Base-by-base conservation (phyloP, 768 basidiomycete genomes). In the Auricularia cornea region DNA sequence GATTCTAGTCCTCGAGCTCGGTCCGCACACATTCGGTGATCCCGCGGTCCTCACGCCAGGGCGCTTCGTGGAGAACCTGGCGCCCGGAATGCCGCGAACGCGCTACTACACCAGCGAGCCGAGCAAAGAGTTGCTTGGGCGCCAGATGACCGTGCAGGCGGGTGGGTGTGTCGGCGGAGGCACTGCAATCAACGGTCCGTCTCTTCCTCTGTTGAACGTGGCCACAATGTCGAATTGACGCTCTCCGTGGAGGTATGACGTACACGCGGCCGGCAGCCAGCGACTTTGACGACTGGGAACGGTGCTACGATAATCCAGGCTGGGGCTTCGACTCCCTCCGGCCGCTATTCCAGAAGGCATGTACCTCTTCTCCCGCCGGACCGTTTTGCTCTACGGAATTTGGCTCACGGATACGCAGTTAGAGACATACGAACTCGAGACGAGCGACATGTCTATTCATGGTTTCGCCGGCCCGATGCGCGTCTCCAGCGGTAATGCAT, bases 231-330 rank as follows among this genome's bases (percentile, higher is more conserved):
- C 16, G 44, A 12, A 6, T 5, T 12, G 44, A 48, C 1, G 10
- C 16, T 8, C 8, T 23, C 80, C 0, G 73, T 71, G 0, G 73
- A 65, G 79, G 73, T 68, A 77, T 78, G 69, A 77, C 83, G 77
- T 88, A 87, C 65, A 82, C 79, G 0, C 80, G 87, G 28, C 80
- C 84, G 16, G 72, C 82, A 8, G 81, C 83, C 1, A 86, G 85
- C 0, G 87, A 89, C 68, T 87, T 83, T 56, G 84, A 89, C 65
- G 83, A 83, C 59, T 88, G 86, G 87, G 80, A 81, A 66, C 66
- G 51, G 6, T 69, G 75, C 2, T 71, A 81, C 29, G 77, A 76
- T 3, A 87, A 87, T 69, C 71, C 79, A 1, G 87, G 86, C 2
- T 89, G 87, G 87, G 77, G 84, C 8, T 82, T 83, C 0, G 74